Conservation (phyloP, 768 basidiomycete species). For the Auricularia auricula-judae region DNA sequence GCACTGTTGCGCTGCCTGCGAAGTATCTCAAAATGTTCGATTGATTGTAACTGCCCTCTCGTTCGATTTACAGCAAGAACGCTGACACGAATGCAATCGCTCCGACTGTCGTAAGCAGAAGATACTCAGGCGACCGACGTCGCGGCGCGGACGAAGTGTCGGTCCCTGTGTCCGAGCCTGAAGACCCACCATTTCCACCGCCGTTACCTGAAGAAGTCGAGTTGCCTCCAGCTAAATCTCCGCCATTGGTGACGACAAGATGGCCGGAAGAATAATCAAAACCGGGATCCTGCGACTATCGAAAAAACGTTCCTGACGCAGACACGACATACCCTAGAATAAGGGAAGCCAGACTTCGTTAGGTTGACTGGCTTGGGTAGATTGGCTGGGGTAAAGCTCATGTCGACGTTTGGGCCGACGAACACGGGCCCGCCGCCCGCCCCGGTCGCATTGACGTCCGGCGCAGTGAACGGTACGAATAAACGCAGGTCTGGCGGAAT, state of each 20-base stretch:
- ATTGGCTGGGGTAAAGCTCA: constrained; percentile 20
- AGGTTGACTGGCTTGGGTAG: constrained; percentile 33
- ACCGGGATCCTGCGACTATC: not conserved
- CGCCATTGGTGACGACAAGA: not conserved
- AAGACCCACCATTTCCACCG: not conserved
- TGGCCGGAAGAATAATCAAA: not conserved
- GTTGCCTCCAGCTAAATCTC: not conserved
- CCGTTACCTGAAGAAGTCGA: not conserved
- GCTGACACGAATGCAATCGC: too few species aligned
- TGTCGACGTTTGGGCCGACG: constrained; percentile 23
- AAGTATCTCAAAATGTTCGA: not conserved
- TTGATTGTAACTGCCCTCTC: too few species aligned
- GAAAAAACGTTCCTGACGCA: too few species aligned
- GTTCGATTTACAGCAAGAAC: too few species aligned
- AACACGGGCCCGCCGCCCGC: constrained; percentile 34
- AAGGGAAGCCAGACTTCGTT: constrained; percentile 8
- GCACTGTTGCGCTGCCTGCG: not conserved
- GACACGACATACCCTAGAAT: not conserved
- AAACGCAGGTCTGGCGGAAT: constrained; percentile 14
- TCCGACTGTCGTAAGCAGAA: too few species aligned
- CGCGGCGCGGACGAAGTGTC: too few species aligned
- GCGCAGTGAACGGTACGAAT: constrained; percentile 36
- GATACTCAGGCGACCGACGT: too few species aligned
- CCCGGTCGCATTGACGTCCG: constrained; percentile 26
- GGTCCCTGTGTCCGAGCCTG: too few species aligned